Evolutionary conservation across 805 yeast species (phyloP).

Genomic region (Hyphopichia homilentoma): DNA sequence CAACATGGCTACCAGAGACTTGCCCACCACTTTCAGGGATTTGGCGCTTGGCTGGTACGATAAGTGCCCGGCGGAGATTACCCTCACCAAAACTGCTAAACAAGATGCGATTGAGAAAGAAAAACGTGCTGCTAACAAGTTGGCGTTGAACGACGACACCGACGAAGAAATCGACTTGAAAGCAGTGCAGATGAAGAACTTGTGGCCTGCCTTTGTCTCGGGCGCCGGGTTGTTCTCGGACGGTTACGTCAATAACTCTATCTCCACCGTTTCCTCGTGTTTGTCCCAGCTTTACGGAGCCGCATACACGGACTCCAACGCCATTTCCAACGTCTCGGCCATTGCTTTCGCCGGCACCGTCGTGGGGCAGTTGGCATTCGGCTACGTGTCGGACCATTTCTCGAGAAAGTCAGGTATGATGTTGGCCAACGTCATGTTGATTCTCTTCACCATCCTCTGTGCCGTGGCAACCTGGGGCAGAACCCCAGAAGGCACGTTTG

Average conservation of each 20-base stretch:
- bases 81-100: constrained; percentile 23
- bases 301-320: constrained; percentile 58
- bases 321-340: constrained; percentile 76
- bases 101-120: constrained; percentile 4
- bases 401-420: constrained; percentile 85
- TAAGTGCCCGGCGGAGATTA: constrained; percentile 41
- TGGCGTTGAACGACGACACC: constrained; percentile 21
- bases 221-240: constrained; percentile 95
- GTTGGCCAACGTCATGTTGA: constrained; percentile 68
- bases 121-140: constrained; percentile 14
- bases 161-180: constrained; percentile 8
- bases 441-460: constrained; percentile 71
- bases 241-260: constrained; percentile 87
- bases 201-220: constrained; percentile 71
- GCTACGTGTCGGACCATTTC: constrained; percentile 72
- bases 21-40: constrained; percentile 41
- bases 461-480: constrained; percentile 87
- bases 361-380: constrained; percentile 78
- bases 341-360: constrained; percentile 93
- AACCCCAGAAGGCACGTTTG: constrained; percentile 70
- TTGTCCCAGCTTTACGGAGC: constrained; percentile 61
- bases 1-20: constrained; percentile 42
- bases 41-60: constrained; percentile 40
- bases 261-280: constrained; percentile 73
- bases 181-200: constrained; percentile 16